Base-by-base conservation (phyloP, 768 basidiomycete genomes). In the Lentinula aciculospora region DNA sequence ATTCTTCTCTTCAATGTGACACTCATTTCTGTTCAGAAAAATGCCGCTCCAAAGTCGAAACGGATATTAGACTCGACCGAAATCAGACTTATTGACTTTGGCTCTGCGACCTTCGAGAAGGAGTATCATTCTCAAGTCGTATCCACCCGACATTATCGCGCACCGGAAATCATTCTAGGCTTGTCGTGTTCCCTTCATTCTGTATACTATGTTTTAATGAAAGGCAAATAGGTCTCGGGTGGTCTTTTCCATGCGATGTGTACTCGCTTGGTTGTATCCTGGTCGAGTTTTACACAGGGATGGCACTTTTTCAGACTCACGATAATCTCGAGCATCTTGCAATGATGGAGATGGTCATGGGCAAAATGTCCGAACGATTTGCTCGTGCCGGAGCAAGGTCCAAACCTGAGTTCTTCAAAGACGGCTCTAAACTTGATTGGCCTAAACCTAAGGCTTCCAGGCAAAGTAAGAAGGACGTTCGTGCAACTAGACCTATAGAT, bases 301-400 rank as follows among this genome's bases (percentile, higher is more conserved):
- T 94, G 32, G 97, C 97, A 7, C 81, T 99, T n/a, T 99, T 97
- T 74, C 97, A 99, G 72, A 98, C 97, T 0, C 97, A 98, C 66
- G 96, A 98, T 73, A 98, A 99, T 69, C 82, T 98, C 8, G 97
- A 99, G 70, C 97, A 99, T 72, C 84, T 99, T 13, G 97, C 96
- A 39, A 99, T 99, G 97, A 99, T 99, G 97, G 95, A 98, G 70
- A 88, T 91, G 70, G 97, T 98, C 37, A 98, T 98, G 91, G 96
- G 96, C 58, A 92, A 90, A 75, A 95, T 98, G 88, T 92, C 95
- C 0, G 86, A 89, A 51, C 84, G 87, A 4, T 93, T 96, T 67
- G 83, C 84, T 37, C 81, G 88, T 42, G 78, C 81, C 44, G 89
- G 88, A 17, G 83, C 86, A 8, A 81, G 88, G 47, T 83, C 85